Conservation (phyloP, 2,329 filamentous ascomycete genomes). For the Xylaria sp. region DNA sequence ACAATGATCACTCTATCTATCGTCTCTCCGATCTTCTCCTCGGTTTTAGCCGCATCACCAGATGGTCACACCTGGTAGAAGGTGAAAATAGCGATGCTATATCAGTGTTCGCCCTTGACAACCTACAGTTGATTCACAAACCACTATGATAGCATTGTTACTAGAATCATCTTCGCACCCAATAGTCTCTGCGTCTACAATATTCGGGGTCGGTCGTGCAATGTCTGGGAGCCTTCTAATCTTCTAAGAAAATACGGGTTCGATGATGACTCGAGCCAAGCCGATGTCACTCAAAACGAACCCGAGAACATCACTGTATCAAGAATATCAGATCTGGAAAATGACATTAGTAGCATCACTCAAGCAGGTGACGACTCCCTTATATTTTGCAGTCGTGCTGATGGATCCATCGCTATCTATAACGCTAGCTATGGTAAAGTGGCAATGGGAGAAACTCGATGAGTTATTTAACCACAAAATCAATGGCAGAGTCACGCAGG, state of each 20-base stretch:
- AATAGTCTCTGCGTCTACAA: not conserved
- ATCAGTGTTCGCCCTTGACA: not conserved
- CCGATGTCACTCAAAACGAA: not conserved
- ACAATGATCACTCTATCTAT: too few relatives aligned
- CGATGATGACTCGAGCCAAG: not conserved
- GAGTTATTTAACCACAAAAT: not conserved
- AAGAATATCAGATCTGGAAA: not conserved
- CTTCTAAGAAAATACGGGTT: not conserved
- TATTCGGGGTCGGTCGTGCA: not conserved
- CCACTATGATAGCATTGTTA: not conserved
- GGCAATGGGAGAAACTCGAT: not conserved
- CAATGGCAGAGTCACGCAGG: not conserved
- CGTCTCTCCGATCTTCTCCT: conserved; percentile 9
- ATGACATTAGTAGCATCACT: not conserved
- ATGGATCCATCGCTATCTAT: not conserved
- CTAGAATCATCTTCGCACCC: not conserved
- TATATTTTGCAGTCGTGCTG: not conserved
- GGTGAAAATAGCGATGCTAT: conserved; percentile 7
- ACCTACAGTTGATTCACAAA: not conserved
- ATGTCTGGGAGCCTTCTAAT: not conserved
- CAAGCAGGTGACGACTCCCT: not conserved
- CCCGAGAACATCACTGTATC: not conserved
- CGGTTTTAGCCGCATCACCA: not conserved
- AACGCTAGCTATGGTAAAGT: not conserved
- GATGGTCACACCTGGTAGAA: not conserved